These are phyloP conservation scores for Auricularia sp. DNA, from an alignment of 768 basidiomycete genomes.

Conservation along the genomic window DNA sequence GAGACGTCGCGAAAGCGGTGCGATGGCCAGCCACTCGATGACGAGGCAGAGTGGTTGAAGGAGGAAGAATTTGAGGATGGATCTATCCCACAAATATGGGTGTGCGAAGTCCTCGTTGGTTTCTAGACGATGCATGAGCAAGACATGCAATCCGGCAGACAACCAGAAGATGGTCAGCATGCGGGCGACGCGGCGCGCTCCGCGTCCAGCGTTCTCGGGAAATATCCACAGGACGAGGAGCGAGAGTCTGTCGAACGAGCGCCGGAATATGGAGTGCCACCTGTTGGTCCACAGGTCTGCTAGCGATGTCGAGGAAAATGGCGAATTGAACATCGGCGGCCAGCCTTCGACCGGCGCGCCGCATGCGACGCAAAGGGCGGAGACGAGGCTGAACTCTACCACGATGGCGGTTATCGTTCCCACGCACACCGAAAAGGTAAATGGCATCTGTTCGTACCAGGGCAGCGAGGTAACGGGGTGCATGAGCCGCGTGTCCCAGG, in stretches of 20 bases:
- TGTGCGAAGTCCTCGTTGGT: background rate
- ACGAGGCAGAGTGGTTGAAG: background rate
- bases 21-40: background rate
- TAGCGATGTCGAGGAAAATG: constrained; percentile 51
- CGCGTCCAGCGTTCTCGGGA: background rate
- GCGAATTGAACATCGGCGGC: constrained; percentile 53
- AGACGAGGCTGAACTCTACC: background rate
- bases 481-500: background rate
- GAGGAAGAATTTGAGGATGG: background rate
- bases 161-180: background rate
- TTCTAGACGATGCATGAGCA: background rate
- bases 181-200: background rate
- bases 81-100: background rate
- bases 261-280: constrained; percentile 66
- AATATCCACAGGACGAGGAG: background rate
- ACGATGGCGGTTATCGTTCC: background rate
- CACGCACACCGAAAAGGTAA: background rate
- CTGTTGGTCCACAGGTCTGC: constrained; percentile 48
- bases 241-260: constrained; percentile 28
- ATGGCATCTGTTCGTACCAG: background rate
- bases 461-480: background rate
- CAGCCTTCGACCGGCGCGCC: constrained; percentile 22
- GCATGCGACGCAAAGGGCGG: background rate
- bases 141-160: background rate
- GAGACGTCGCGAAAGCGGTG: background rate